Evolutionary conservation across 495 filamentous ascomycete species (phyloP), one percentile per base, ranked within the genome.

Genomic region (Xylaria telfairii): DNA sequence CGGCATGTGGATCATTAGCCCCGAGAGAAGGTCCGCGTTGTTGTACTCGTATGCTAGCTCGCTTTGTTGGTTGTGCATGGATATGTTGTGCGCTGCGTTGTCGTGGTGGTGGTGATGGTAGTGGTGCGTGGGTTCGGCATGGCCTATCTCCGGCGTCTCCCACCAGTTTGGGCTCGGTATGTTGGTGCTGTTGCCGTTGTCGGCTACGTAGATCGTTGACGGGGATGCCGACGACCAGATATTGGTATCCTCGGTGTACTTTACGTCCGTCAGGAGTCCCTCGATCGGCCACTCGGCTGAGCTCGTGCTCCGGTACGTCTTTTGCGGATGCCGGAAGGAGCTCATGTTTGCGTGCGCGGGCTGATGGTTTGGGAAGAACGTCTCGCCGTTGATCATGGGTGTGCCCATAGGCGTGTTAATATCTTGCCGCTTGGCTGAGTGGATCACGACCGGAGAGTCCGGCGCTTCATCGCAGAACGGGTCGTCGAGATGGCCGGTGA

Each of bases 1-100:
- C 28, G 79, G 79, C 77, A 79, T 79, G 69, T 85, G 81, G 67
- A 85, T 80, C 74, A 82, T 80, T 53, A 82, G 79, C 7, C 80
- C 79, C 28, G 75, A 67, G 72, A 81, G 60, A n/a, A 74, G 71
- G 28, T 63, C 51, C n/a, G n/a, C n/a, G 71, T 69, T 49, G 34
- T 24, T 42, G 64, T 81, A 81, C 6, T 82, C 76, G 49, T 78
- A 79, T 1, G 71, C 44, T 1, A 76, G 59, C 0, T 76, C 75
- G 4, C 60, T 54, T 24, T 71, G 76, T 0, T 75, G 76, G 65
- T 41, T 68, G 73, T 76, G 74, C 69, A 77, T 71, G 24, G 69
- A 37, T 0, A 77, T 49, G 42, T 75, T 71, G 3, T 74, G 68
- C 0, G 69, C n/a, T 32, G 64, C 51, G 56, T 70, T 70, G 34